These are phyloP conservation scores for Esteya vermicola DNA, from an alignment of 2,329 filamentous ascomycete genomes.

Conservation along the genomic window DNA sequence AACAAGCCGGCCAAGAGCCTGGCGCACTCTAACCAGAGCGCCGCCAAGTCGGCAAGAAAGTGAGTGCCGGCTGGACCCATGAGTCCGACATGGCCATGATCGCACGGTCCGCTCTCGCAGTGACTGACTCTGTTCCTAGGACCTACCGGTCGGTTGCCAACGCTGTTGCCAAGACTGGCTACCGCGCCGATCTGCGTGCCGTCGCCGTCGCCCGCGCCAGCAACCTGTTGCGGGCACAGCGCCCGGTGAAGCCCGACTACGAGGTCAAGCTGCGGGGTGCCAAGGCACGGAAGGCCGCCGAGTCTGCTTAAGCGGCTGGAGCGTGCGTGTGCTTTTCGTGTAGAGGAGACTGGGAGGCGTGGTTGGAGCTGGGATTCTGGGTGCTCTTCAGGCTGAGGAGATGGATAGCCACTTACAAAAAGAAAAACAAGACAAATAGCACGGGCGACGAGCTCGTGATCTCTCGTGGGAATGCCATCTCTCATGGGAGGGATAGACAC, in stretches of 20 bases:
- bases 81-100: too few relatives aligned
- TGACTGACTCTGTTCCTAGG: slow-evolving; percentile 28
- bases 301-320: slow-evolving; percentile 24
- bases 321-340: background rate
- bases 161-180: slow-evolving; percentile 68
- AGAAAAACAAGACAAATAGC: too few relatives aligned
- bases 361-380: too few relatives aligned
- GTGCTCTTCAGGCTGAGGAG: too few relatives aligned
- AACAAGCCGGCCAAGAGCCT: slow-evolving; percentile 59
- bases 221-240: slow-evolving; percentile 69
- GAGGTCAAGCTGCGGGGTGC: slow-evolving; percentile 64
- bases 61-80: slow-evolving; percentile 38
- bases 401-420: too few relatives aligned
- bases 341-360: slow-evolving; percentile 1
- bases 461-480: too few relatives aligned
- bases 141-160: slow-evolving; percentile 82
- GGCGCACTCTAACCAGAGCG: slow-evolving; percentile 53
- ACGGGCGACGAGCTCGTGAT: too few relatives aligned
- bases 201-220: slow-evolving; percentile 75
- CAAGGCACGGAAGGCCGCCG: slow-evolving; percentile 62
- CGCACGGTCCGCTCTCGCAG: too few relatives aligned
- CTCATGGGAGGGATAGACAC: too few relatives aligned
- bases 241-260: slow-evolving; percentile 59
- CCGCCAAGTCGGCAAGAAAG: slow-evolving; percentile 64
- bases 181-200: slow-evolving; percentile 66